phyloP scores from a whole-genome alignment of 2,329 filamentous ascomycete species.

The Sporothrix euskadiensis region DNA sequence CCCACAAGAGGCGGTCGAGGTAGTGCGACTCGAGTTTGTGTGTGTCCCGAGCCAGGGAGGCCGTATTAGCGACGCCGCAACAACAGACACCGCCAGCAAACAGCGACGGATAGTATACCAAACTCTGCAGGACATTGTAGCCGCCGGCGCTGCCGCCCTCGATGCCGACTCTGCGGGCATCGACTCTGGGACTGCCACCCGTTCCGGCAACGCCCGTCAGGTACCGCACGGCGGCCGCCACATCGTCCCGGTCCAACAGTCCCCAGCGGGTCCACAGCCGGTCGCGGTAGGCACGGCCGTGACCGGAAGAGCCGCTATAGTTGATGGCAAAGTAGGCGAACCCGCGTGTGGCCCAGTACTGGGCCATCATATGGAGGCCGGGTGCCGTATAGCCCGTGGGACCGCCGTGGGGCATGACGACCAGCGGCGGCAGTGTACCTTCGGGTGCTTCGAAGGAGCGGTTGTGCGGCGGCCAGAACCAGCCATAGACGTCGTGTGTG shows the following conservation, averaged over 20 bases:
- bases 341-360: constrained; percentile 57
- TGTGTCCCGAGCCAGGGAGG: constrained; percentile 48
- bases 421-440: constrained; percentile 48
- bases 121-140: constrained; percentile 53
- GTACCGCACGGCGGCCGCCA: constrained; percentile 48
- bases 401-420: constrained; percentile 54
- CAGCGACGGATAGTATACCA: constrained; percentile 48
- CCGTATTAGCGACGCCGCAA: constrained; percentile 55
- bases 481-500: constrained; percentile 43
- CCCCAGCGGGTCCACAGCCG: constrained; percentile 54
- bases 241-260: constrained; percentile 52
- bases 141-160: constrained; percentile 54
- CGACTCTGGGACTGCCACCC: neutral
- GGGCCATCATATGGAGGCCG: constrained; percentile 47
- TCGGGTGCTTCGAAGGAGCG: constrained; percentile 44
- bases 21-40: constrained; percentile 61
- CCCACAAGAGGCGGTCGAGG: constrained; percentile 47
- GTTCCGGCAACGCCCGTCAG: constrained; percentile 39
- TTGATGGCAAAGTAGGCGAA: constrained; percentile 55
- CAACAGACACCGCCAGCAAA: constrained; percentile 54
- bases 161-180: constrained; percentile 28
- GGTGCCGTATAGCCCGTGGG: constrained; percentile 49
- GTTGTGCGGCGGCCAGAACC: constrained; percentile 53
- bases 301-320: constrained; percentile 54
- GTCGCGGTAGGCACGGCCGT: constrained; percentile 53